Base-by-base conservation (phyloP, 768 basidiomycete species). In the Termitomyces sp. region DNA sequence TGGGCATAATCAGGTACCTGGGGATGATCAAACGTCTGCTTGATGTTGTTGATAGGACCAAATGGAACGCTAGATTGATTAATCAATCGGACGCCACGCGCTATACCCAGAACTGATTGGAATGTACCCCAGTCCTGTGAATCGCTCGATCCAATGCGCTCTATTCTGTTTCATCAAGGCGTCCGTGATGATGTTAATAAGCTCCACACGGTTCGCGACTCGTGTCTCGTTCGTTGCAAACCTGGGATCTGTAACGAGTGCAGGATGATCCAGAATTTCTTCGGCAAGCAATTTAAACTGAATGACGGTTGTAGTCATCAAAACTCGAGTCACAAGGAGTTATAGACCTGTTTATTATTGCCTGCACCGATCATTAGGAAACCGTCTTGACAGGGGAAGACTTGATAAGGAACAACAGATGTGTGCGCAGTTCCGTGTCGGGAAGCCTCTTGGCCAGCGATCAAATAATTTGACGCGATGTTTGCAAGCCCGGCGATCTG, bases 311-410 rank as follows among this genome's bases (percentile, higher is more conserved):
- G 37, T 43, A 35, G 55, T 27, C 17, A 27, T 19, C 21, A 27
- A 28, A 28, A 28, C 25, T 23, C 7, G 5, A 28, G 25, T 45
- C 5, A 16, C 30, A 54, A 52, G 43, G 19, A 32, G 10, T 14
- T 50, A 43, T 59, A 48, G 62, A 88, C 90, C 80, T 92, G 91
- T 62, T 82, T 87, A 66, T 96, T 83, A 68, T 94, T 96, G 5
- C 91, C 94, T 8, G 91, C 93, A 44, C 93, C 94, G 61, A 97
- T 86, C 95, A 97, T 96, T 57, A 97, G 70, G 67, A 85, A 94
- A 30, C 92, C 91, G 63, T 93, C 85, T 65, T 83, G 80, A 67
- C 94, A 96, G 0, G 88, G 82, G 68, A 96, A 94, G 3, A 86
- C 91, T 69, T 94, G 91, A 72, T 95, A 96, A 2, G 94, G 93